Evolutionary conservation across 805 yeast genomes (phyloP), one percentile per base, ranked within the genome.

Genomic region (Maudiozyma turicensis): DNA sequence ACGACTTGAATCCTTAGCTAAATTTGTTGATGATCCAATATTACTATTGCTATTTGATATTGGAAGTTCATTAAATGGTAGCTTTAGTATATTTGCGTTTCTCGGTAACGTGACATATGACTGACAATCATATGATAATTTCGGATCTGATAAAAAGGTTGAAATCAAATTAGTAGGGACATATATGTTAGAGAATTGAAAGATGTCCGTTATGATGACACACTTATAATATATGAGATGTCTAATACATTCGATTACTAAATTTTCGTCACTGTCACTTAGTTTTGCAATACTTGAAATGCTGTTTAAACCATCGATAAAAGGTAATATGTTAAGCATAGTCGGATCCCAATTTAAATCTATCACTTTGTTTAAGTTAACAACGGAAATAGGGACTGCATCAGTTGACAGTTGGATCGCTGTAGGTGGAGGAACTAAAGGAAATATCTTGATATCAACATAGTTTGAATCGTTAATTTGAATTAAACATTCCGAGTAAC

Each of bases 311-410:
- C 99, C 99, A 59, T 93, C 80, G 45, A 93, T 87, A 55, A 73
- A 84, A 0, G 96, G 96, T 9, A 87, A 68, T 28, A 93, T 86
- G 56, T 85, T 83, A 43, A 88, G 72, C 93, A 93, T 84, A 1
- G 98, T 91, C 1, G 97, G 97, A 65, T 93, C 99, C 97, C 99
- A 93, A 58, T 86, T 84, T 8, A 86, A 84, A 65, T 93, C 99
- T 41, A 87, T 82, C 52, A 93, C 72, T 38, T 77, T 70, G 31
- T 75, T 75, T 34, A 93, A 69, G 47, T 81, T 80, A 1, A 93
- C 95, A 0, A 91, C 82, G n/a, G 95, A 79, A 5, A 90, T 78
- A 0, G 99, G 99, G 0, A 93, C 99, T 64, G 91, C 95, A 57
- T 73, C 86, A 0, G 95, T 79, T 45, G 81, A 73, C 26, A 93